Base-by-base conservation (phyloP, 108 stramenopile genomes). In the Stephanodiscus minutulus region DNA sequence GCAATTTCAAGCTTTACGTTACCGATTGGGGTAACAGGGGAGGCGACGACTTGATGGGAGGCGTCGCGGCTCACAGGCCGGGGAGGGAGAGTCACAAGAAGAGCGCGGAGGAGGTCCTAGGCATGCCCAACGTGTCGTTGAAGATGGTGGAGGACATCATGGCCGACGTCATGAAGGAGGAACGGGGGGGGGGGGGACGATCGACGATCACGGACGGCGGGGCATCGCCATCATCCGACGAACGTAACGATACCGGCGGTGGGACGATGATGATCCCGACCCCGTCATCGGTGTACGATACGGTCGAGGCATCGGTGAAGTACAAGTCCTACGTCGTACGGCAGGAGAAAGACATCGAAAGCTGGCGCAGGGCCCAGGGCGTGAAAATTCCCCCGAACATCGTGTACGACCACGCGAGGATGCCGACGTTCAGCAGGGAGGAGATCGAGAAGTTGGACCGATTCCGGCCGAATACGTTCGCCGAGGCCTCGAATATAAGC, bases 271-370 rank as follows among this genome's bases (percentile, higher is more conserved):
- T 74, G 49, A 57, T 70, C 82, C 61, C 69, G 35, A 56, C 91
- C 20, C 88, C 91, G 4, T 70, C 74, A n/a, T 90, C 89, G 11
- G 87, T 86, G 11, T 88, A 77, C 61, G 96, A 98, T 74, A 94
- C 97, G 9, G 96, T 98, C 1, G 97, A 97, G 81, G 97, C 97
- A 44, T 66, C 82, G 0, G 86, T 96, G 72, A 98, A 98, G 82
- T 98, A 98, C 72, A 75, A 83, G 54, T 81, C 84, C 33, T 97
- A 95, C 71, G 91, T 94, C 29, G 56, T 77, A 7, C 68, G 97
- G 36, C 97, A 98, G 74, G 83, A 94, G 69, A 84, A 85, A 63
- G 98, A 99, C 64, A 98, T 99, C 83, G 96, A 96, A 59, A 88
- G 87, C 60, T 98, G 95, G 96, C 70, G 95, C 20, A 87, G 82